Conservation (phyloP, 176 grass and related monocot genomes). For the Aegilops umbellulata region DNA sequence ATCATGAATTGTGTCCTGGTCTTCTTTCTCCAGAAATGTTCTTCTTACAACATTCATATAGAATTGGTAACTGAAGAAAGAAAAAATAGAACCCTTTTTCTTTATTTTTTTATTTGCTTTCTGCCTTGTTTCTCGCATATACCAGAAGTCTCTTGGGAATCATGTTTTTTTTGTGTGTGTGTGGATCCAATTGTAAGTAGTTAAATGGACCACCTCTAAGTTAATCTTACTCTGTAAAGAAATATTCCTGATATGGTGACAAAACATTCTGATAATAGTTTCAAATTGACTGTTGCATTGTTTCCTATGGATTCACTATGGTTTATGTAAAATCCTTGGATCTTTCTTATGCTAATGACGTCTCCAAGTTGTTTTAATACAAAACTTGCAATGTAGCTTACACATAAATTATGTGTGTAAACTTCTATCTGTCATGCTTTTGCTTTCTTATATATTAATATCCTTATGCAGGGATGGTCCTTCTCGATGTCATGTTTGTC, state of each 20-base stretch:
- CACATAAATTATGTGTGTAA: neutral
- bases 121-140: slow-evolving; percentile 5
- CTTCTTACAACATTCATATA: neutral
- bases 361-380: neutral
- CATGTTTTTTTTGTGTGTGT: neutral
- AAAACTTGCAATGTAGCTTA: neutral
- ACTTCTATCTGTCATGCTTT: neutral
- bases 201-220: neutral
- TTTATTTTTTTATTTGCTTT: neutral
- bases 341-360: neutral
- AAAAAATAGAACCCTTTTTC: neutral
- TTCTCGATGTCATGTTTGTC: slow-evolving; percentile 96
- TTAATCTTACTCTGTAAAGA: neutral
- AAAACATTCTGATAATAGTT: slow-evolving; percentile 13
- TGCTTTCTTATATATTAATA: slow-evolving; percentile 36
- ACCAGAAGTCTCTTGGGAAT: neutral
- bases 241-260: neutral
- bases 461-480: slow-evolving; percentile 70
- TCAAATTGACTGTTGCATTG: neutral
- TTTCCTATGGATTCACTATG: neutral
- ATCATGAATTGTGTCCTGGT: neutral
- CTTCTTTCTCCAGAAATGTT: slow-evolving; percentile 3
- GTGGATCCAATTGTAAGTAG: neutral
- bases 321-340: slow-evolving; percentile 6
- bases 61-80: neutral